phyloP scores from a whole-genome alignment of 2,329 filamentous ascomycete species.

The Boeremia exigua region DNA sequence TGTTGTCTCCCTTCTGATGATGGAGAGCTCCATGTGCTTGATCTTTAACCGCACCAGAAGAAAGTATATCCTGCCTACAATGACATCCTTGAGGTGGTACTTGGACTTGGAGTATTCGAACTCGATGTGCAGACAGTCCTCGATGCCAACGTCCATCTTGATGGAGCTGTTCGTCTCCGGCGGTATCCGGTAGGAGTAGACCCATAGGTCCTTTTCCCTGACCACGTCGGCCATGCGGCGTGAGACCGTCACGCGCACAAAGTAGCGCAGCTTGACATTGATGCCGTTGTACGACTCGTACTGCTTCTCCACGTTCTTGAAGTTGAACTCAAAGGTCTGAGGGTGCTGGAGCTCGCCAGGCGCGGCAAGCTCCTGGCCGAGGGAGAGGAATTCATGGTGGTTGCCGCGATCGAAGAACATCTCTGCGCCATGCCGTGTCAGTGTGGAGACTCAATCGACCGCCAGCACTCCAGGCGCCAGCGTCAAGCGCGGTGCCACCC shows the following conservation, averaged over 20 bases:
- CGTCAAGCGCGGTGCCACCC: constrained; percentile 18
- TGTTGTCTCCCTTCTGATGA: constrained; percentile 95
- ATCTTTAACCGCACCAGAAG: constrained; percentile 96
- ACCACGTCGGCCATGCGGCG: constrained; percentile 97
- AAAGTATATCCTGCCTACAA: constrained; percentile 98
- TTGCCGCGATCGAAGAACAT: constrained; percentile 99
- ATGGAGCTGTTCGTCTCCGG: constrained; percentile 98
- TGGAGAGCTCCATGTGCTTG: constrained; percentile 99
- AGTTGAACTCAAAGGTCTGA: constrained; percentile 98
- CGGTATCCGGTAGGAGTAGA: constrained; percentile 97
- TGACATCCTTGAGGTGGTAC: constrained; percentile 98
- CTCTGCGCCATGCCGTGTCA: constrained; percentile 61
- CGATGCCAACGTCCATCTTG: constrained; percentile 99
- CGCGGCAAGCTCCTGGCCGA: constrained; percentile 94
- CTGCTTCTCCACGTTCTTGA: constrained; percentile 99
- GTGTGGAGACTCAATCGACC: constrained; percentile 5
- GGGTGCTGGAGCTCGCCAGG: constrained; percentile 98
- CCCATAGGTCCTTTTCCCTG: constrained; percentile 99
- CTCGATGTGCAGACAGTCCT: constrained; percentile 98
- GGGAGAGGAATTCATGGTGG: constrained; percentile 97
- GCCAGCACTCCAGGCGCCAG: constrained; percentile 3
- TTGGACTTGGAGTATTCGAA: constrained; percentile 99
- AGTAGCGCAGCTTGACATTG: constrained; percentile 99
- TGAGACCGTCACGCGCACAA: constrained; percentile 94
- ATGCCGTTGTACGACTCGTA: constrained; percentile 99